Evolutionary conservation across 208 protist species (phyloP).

Genomic region (Leptomonas pyrrhocoris): DNA sequence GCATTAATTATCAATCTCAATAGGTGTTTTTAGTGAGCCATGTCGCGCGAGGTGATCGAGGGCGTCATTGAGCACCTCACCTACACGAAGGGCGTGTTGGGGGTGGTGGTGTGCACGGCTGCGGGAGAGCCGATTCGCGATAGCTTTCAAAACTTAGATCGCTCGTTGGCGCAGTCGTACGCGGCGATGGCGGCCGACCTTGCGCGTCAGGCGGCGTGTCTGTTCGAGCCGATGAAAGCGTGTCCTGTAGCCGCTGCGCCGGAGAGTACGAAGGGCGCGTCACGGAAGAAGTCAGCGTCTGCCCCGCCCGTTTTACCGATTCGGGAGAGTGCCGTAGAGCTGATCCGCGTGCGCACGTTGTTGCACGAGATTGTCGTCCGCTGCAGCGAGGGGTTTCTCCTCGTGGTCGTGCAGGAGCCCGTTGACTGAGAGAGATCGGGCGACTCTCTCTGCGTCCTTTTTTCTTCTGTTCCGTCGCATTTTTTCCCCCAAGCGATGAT

Average conservation of each 20-base stretch:
- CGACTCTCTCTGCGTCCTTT: neutral
- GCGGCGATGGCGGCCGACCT: conserved; percentile 61
- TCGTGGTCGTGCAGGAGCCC: conserved; percentile 85
- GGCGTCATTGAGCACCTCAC: conserved; percentile 83
- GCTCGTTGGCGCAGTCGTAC: conserved; percentile 57
- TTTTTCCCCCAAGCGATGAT: no score
- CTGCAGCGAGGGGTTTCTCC: conserved; percentile 68
- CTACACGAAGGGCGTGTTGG: conserved; percentile 84
- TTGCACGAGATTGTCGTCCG: conserved; percentile 83
- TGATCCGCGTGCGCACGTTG: conserved; percentile 71
- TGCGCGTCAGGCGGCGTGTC: conserved; percentile 31
- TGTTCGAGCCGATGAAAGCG: conserved; percentile 25
- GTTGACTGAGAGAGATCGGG: conserved; percentile 35
- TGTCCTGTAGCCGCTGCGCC: neutral
- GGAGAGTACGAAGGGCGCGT: conserved; percentile 5
- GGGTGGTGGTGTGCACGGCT: conserved; percentile 76
- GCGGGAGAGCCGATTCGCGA: conserved; percentile 82
- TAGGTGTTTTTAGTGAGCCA: neutral
- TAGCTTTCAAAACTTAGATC: conserved; percentile 85
- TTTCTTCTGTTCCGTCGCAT: no score
- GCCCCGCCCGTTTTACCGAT: conserved; percentile 27
- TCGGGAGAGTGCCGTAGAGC: conserved; percentile 57
- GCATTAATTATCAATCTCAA: no score
- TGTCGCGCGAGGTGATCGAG: conserved; percentile 67
- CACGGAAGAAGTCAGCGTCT: conserved; percentile 9